These are phyloP conservation scores for Yarrowia deformans DNA, from an alignment of 805 yeast species.

Conservation along the genomic window DNA sequence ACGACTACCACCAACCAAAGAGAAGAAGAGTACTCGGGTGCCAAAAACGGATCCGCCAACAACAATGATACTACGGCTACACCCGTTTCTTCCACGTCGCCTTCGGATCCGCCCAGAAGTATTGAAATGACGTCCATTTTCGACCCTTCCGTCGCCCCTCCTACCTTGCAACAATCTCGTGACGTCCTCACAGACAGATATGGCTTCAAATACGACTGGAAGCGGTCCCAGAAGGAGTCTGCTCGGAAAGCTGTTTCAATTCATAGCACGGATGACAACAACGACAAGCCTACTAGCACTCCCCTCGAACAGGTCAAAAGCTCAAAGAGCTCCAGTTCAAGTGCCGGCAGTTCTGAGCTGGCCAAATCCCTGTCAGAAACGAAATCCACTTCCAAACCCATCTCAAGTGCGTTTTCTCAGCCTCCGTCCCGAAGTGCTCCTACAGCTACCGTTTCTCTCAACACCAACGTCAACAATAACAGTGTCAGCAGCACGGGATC, in stretches of 20 bases:
- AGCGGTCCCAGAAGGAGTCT: slow-evolving; percentile 3
- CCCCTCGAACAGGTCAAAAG: not conserved
- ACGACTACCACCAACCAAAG: not conserved
- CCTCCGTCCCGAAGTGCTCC: slow-evolving; percentile 24
- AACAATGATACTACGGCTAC: not conserved
- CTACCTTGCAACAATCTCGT: slow-evolving; percentile 4
- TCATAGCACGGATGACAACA: not conserved
- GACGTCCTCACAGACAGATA: slow-evolving; percentile 9
- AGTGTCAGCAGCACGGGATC: not conserved
- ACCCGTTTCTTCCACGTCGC: no score
- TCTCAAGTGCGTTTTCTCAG: slow-evolving; percentile 10
- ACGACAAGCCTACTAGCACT: not conserved
- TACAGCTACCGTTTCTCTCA: slow-evolving; percentile 22
- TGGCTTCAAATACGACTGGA: slow-evolving; percentile 31
- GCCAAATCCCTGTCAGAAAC: not conserved
- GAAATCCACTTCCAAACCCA: slow-evolving; percentile 9
- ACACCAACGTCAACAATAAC: not conserved
- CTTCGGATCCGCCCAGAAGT: slow-evolving; percentile 7
- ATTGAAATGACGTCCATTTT: slow-evolving; percentile 33
- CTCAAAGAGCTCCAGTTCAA: slow-evolving; percentile 5
- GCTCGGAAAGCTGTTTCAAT: not conserved
- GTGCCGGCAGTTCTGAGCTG: not conserved
- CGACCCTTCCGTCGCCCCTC: slow-evolving; percentile 28
- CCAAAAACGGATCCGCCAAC: not conserved
- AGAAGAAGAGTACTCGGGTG: not conserved